Conservation (phyloP, 495 filamentous ascomycete genomes). For the Daldinia bambusicola region DNA sequence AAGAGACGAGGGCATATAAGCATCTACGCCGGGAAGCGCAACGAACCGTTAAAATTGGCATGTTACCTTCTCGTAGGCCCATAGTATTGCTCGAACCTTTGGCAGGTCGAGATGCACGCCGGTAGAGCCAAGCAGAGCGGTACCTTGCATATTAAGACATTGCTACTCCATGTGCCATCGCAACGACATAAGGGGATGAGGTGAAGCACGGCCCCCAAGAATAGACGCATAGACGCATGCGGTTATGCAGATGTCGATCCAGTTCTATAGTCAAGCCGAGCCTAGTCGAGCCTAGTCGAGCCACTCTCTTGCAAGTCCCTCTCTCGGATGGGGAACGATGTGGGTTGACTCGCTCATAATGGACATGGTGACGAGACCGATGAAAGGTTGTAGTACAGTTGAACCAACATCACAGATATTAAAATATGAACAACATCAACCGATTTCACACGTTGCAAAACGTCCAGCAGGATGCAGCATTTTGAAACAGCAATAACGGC, state of each 20-base stretch:
- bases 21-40: neutral
- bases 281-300: too few species aligned
- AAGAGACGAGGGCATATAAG: neutral
- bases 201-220: slow-evolving; percentile 33
- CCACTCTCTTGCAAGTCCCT: neutral
- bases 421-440: neutral
- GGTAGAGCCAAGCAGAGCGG: slow-evolving; percentile 31
- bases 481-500: slow-evolving; percentile 32
- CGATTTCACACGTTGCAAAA: neutral
- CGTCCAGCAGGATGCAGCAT: slow-evolving; percentile 16
- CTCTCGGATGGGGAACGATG: slow-evolving; percentile 4
- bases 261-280: too few species aligned
- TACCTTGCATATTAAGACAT: slow-evolving; percentile 44
- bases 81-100: slow-evolving; percentile 4
- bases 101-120: slow-evolving; percentile 14
- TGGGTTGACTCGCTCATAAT: slow-evolving; percentile 15
- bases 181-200: slow-evolving; percentile 3
- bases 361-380: slow-evolving; percentile 8
- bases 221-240: slow-evolving; percentile 8
- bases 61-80: slow-evolving; percentile 3
- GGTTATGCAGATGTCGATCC: slow-evolving; percentile 1
- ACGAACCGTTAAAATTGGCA: neutral
- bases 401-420: slow-evolving; percentile 18
- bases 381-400: neutral
- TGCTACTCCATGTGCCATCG: slow-evolving; percentile 10